phyloP scores from a whole-genome alignment of 345 rosid genomes.

The Diplotaxis tenuifolia region DNA sequence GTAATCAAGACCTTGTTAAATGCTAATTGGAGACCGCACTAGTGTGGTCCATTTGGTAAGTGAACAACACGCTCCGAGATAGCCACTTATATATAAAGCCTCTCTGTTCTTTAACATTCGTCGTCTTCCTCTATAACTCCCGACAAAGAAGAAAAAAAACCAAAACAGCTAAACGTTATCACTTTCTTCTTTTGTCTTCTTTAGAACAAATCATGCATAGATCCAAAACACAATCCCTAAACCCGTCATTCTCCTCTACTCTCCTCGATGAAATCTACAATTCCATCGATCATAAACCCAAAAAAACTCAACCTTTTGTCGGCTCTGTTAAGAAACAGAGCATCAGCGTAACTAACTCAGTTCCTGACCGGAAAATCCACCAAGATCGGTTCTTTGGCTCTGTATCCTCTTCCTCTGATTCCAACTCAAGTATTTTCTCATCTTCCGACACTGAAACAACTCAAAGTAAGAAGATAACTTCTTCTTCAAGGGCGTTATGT shows the following conservation, averaged over 20 bases:
- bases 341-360: too few species aligned
- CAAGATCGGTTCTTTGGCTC: slow-evolving; percentile 56
- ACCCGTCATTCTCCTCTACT: too few species aligned
- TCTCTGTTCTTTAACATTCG: slow-evolving; percentile 11
- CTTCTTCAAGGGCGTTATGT: slow-evolving; percentile 41
- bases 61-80: slow-evolving; percentile 30
- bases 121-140: slow-evolving; percentile 22
- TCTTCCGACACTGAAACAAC: slow-evolving; percentile 76
- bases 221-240: slow-evolving; percentile 35
- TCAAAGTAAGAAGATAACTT: slow-evolving; percentile 35
- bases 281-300: too few species aligned
- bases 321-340: too few species aligned
- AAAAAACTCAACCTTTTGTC: too few species aligned
- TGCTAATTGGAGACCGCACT: not conserved
- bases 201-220: slow-evolving; percentile 21
- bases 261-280: too few species aligned
- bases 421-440: slow-evolving; percentile 68
- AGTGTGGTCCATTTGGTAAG: slow-evolving; percentile 20
- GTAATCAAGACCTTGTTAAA: not conserved
- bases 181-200: slow-evolving; percentile 29
- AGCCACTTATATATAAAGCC: slow-evolving; percentile 1
- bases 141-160: not conserved
- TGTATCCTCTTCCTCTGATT: slow-evolving; percentile 72
- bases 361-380: too few species aligned
- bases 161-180: not conserved